Percentiles rank a stretch among this genome's conserved stretches.
These are phyloP conservation scores for Yarrowia sp. DNA, from an alignment of 805 yeast species.

Conservation along the genomic window DNA sequence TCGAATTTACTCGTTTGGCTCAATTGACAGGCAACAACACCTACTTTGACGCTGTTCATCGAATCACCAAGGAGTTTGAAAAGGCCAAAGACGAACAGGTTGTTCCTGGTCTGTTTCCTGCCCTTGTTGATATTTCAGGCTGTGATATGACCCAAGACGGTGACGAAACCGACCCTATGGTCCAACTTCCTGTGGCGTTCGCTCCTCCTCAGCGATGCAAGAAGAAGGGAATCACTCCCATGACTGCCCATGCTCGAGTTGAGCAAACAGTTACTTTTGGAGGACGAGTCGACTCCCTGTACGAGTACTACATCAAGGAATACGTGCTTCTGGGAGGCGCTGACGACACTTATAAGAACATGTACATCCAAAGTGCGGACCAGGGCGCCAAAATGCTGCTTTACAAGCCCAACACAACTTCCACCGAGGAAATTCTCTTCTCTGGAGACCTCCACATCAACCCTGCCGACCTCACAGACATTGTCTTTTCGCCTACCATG, in stretches of 20 bases:
- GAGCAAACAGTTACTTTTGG: slow-evolving; percentile 50
- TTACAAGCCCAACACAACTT: slow-evolving; percentile 56
- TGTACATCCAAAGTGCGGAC: slow-evolving; percentile 48
- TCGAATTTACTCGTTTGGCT: slow-evolving; percentile 61
- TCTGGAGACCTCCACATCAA: slow-evolving; percentile 44
- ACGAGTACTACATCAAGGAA: slow-evolving; percentile 59
- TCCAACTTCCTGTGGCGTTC: slow-evolving; percentile 11
- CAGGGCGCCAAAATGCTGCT: slow-evolving; percentile 55
- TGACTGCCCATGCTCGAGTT: not conserved
- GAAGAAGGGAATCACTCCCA: slow-evolving; percentile 17
- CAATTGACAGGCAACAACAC: slow-evolving; percentile 58
- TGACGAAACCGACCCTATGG: slow-evolving; percentile 9
- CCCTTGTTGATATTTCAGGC: slow-evolving; percentile 59
- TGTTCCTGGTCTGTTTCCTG: slow-evolving; percentile 56
- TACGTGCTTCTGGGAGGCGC: slow-evolving; percentile 54
- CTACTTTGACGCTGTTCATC: slow-evolving; percentile 59
- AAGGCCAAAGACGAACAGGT: slow-evolving; percentile 49
- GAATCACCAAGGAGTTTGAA: slow-evolving; percentile 54
- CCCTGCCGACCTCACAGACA: not conserved
- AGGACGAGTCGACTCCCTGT: slow-evolving; percentile 56
- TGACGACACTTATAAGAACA: slow-evolving; percentile 50
- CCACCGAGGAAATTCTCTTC: slow-evolving; percentile 51
- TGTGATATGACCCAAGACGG: slow-evolving; percentile 50
- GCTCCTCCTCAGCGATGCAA: slow-evolving; percentile 15
- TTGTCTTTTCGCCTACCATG: slow-evolving; percentile 45